These are phyloP conservation scores for Penicillium coffeae DNA, from an alignment of 495 filamentous ascomycete genomes.

Conservation along the genomic window DNA sequence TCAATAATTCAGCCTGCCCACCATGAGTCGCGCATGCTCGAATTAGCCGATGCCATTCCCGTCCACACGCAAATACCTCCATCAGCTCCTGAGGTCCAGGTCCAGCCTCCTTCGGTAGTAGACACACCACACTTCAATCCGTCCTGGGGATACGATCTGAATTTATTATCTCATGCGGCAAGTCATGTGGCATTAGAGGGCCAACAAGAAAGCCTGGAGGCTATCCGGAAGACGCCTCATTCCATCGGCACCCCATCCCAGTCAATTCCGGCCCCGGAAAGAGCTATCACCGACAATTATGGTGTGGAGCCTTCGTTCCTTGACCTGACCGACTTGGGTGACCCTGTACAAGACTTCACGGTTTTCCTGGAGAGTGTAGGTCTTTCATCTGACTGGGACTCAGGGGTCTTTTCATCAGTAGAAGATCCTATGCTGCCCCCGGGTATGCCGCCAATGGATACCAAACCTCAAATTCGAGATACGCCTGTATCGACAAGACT, in stretches of 20 bases:
- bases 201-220: slow-evolving; percentile 43
- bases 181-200: slow-evolving; percentile 49
- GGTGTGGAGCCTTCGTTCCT: slow-evolving; percentile 45
- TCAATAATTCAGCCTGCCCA: slow-evolving; percentile 38
- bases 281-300: slow-evolving; percentile 44
- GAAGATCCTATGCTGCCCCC: slow-evolving; percentile 43
- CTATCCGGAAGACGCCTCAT: slow-evolving; percentile 39
- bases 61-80: slow-evolving; percentile 38
- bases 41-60: slow-evolving; percentile 43
- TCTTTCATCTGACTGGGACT: slow-evolving; percentile 50
- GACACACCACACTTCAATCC: slow-evolving; percentile 47
- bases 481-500: slow-evolving; percentile 24
- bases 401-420: slow-evolving; percentile 44
- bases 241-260: slow-evolving; percentile 28
- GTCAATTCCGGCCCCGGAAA: slow-evolving; percentile 32
- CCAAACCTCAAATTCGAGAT: slow-evolving; percentile 34
- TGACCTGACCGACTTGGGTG: slow-evolving; percentile 44
- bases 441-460: slow-evolving; percentile 32
- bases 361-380: slow-evolving; percentile 49
- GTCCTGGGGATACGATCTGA: slow-evolving; percentile 50
- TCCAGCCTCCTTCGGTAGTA: slow-evolving; percentile 40
- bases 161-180: slow-evolving; percentile 47
- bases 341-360: slow-evolving; percentile 49
- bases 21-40: slow-evolving; percentile 47
- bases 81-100: slow-evolving; percentile 36